phyloP scores from a whole-genome alignment of 331 rosid species.

The Quercus tomentella region DNA sequence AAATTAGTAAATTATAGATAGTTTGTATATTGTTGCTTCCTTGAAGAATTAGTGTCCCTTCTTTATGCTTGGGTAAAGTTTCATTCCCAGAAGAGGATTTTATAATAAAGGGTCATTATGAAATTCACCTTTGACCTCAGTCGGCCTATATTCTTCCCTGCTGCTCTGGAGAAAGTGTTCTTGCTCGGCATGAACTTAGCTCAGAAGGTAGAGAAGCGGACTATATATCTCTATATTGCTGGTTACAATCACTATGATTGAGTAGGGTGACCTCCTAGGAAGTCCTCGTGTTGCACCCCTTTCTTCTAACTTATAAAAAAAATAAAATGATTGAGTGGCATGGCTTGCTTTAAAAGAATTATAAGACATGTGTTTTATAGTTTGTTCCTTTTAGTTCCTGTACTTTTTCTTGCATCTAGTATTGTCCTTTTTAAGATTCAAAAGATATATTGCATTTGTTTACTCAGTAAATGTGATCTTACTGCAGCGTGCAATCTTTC shows the following conservation, averaged over 20 bases:
- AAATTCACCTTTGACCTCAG: background rate
- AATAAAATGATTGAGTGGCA: background rate
- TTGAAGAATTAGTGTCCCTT: background rate
- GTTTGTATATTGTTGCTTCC: background rate
- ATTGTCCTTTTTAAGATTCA: too few relatives aligned
- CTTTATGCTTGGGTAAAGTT: background rate
- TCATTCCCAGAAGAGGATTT: background rate
- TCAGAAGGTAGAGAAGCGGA: background rate
- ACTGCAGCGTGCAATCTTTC: too few relatives aligned
- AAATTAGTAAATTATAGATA: background rate
- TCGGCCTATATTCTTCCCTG: background rate
- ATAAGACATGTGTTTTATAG: too few relatives aligned
- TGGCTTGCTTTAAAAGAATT: background rate
- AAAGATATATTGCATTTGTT: too few relatives aligned
- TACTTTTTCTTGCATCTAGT: too few relatives aligned
- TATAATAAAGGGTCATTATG: background rate
- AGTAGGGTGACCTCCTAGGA: too few relatives aligned
- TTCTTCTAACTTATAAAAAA: too few relatives aligned
- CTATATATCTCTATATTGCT: background rate
- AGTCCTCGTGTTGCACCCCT: too few relatives aligned
- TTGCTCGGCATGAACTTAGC: background rate
- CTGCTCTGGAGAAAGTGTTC: background rate
- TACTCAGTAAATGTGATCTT: too few relatives aligned
- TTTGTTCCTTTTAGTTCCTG: too few relatives aligned
- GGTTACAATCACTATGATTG: background rate